These are phyloP conservation scores for Ganoderma resinaceum DNA, from an alignment of 1,284 basidiomycete genomes.

Conservation along the genomic window DNA sequence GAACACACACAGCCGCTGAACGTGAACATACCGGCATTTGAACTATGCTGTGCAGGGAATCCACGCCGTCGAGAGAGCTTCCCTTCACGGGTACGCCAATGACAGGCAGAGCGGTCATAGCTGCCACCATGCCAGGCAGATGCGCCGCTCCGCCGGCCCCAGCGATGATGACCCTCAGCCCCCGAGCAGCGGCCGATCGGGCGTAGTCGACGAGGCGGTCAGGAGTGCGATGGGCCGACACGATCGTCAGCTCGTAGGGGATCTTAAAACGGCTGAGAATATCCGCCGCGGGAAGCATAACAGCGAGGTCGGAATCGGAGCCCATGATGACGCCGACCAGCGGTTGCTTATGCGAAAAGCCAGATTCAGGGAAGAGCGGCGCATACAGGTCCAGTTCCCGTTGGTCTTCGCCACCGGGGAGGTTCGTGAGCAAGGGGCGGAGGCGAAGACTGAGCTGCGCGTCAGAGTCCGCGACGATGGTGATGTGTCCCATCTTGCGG, in stretches of 20 bases:
- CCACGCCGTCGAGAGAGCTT: constrained; percentile 93
- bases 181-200: constrained; percentile 76
- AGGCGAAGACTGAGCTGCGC: constrained; percentile 76
- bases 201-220: constrained; percentile 89
- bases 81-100: constrained; percentile 98
- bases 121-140: constrained; percentile 97
- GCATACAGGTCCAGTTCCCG: constrained; percentile 65
- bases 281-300: constrained; percentile 90
- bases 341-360: constrained; percentile 73
- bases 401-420: constrained; percentile 59
- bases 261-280: constrained; percentile 85
- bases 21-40: constrained; percentile 91
- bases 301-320: constrained; percentile 96
- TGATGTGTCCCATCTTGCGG: constrained; percentile 98
- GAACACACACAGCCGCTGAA: not conserved
- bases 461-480: constrained; percentile 86
- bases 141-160: constrained; percentile 98
- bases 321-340: constrained; percentile 98
- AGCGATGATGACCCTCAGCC: constrained; percentile 86
- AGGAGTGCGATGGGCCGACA: constrained; percentile 96
- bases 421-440: constrained; percentile 71
- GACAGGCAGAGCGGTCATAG: constrained; percentile 92
- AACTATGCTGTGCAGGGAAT: constrained; percentile 96
- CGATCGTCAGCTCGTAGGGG: constrained; percentile 95
- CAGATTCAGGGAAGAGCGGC: constrained; percentile 50